A percentile compares a stretch with the other conserved stretches of the same genome.
Evolutionary conservation across 1,284 basidiomycete genomes (phyloP).

Genomic region (Sanghuangporus weigelae): DNA sequence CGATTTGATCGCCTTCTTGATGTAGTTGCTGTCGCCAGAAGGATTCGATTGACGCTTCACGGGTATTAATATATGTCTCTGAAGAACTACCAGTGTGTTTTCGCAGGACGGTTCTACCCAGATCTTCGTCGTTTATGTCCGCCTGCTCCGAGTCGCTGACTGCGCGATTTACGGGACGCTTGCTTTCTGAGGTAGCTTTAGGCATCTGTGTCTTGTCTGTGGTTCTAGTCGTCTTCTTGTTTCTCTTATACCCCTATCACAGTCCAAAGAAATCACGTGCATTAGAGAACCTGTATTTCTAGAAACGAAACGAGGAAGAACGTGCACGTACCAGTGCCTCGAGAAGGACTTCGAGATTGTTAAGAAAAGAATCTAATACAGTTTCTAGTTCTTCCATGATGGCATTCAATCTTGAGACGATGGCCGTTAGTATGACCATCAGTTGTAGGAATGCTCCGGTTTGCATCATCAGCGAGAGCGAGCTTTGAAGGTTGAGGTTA

Average conservation of each 20-base stretch:
- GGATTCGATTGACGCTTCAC: background rate
- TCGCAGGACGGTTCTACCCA: conserved; percentile 19
- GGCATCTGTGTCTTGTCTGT: background rate
- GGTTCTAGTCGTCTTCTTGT: background rate
- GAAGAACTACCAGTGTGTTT: background rate
- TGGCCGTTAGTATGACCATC: conserved; percentile 51
- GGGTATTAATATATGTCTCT: background rate
- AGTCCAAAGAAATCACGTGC: background rate
- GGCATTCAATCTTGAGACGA: conserved; percentile 50
- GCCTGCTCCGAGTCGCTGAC: background rate
- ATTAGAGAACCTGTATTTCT: background rate
- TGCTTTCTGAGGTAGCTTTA: background rate
- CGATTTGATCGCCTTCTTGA: background rate
- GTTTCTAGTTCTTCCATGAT: conserved; percentile 43
- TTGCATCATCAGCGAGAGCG: conserved; percentile 58
- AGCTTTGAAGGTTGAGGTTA: conserved; percentile 33
- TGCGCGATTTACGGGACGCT: no score
- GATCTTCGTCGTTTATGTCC: conserved; percentile 19
- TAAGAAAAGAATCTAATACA: conserved; percentile 29
- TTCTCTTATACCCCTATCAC: background rate
- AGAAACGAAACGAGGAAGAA: background rate
- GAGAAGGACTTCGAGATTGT: conserved; percentile 27
- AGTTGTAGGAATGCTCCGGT: conserved; percentile 67
- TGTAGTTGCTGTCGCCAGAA: background rate
- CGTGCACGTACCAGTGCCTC: conserved; percentile 18